Base-by-base conservation (phyloP, 176 grass and related monocot genomes). In the Cocos nucifera region DNA sequence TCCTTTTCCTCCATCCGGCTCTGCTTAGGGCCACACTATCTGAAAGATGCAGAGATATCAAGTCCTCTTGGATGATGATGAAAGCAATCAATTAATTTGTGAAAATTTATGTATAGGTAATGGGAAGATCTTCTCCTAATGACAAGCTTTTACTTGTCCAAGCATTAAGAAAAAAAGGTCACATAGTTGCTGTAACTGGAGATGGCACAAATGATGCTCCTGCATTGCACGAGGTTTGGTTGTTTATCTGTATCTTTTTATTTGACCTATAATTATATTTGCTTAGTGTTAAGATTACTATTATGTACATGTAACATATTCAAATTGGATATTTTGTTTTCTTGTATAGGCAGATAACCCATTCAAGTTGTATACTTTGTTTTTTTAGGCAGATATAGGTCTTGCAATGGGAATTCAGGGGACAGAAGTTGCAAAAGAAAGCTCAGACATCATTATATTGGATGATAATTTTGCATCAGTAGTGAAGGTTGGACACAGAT, bases 351-450 rank as follows among this genome's bases (percentile, higher is more conserved):
- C 28, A 30, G 28, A 30, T 30, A 30, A 30, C 28, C 6, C 4
- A 30, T 30, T 24, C 21, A 24, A 30, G 28, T 30, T 1, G 28
- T 28, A 51, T 69, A 32, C 22, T 65, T 62, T 61, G 26, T 22
- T 69, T 79, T 15, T 84, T 83, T 79, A 98, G 93, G 93, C 93
- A 80, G 84, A 98, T 71, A 98, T 98, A 67, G 93, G 93, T 75
- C 93, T 98, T 79, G 62, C 93, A 26, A 98, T 98, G 93, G 93
- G 93, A 24, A 88, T 98, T 54, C 79, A 92, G 71, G 93, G 93
- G 66, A 98, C 93, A 73, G 93, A 98, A 82, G 93, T 98, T 68
- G 93, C 93, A 65, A 98, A 98, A 88, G 93, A 98, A 58, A 98
- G 87, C 56, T 98, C 93, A 44, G 93, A 98, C 64, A 98, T 98